Percentiles rank a stretch among this genome's conserved stretches.
These are phyloP conservation scores for Dactylellina haptotyla DNA, from an alignment of 2,329 filamentous ascomycete species.

Conservation along the genomic window DNA sequence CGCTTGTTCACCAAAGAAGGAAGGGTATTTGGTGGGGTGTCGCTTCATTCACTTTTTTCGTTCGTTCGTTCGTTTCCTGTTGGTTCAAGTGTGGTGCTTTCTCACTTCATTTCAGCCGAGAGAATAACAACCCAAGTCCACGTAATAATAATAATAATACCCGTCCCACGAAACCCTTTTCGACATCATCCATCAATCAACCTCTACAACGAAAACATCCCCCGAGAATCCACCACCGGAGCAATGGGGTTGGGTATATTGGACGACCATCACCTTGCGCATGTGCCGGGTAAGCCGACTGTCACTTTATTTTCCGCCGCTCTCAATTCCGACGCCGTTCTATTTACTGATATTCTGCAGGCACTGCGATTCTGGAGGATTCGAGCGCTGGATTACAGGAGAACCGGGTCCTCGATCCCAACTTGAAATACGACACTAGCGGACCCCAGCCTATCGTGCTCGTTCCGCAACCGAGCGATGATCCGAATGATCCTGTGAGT, in stretches of 20 bases:
- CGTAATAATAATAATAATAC: slow-evolving; percentile 6
- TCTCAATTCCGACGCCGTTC: slow-evolving; percentile 29
- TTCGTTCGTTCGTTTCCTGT: slow-evolving; percentile 10
- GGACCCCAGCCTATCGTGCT: slow-evolving; percentile 78
- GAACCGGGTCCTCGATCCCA: slow-evolving; percentile 43
- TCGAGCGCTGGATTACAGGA: slow-evolving; percentile 27
- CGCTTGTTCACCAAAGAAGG: neutral
- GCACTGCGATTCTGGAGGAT: slow-evolving; percentile 52
- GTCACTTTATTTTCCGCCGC: slow-evolving; percentile 9
- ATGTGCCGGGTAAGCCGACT: slow-evolving; percentile 75
- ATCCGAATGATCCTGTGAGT: slow-evolving; percentile 87
- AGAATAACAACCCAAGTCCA: slow-evolving; percentile 19
- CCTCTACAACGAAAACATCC: neutral
- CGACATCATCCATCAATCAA: neutral
- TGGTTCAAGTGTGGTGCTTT: neutral
- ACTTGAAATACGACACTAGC: slow-evolving; percentile 76
- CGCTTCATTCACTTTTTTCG: neutral
- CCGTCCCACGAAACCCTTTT: neutral
- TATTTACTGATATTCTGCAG: slow-evolving; percentile 13
- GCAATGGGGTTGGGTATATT: slow-evolving; percentile 78
- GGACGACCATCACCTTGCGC: slow-evolving; percentile 72
- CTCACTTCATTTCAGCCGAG: slow-evolving; percentile 35
- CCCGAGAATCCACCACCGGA: slow-evolving; percentile 42
- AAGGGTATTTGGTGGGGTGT: slow-evolving; percentile 7
- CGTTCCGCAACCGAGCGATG: slow-evolving; percentile 88